Percentiles rank a stretch among this genome's conserved stretches.
Evolutionary conservation across 169 alveolate species (phyloP).

Genomic region (Plasmodium chabaudi): DNA sequence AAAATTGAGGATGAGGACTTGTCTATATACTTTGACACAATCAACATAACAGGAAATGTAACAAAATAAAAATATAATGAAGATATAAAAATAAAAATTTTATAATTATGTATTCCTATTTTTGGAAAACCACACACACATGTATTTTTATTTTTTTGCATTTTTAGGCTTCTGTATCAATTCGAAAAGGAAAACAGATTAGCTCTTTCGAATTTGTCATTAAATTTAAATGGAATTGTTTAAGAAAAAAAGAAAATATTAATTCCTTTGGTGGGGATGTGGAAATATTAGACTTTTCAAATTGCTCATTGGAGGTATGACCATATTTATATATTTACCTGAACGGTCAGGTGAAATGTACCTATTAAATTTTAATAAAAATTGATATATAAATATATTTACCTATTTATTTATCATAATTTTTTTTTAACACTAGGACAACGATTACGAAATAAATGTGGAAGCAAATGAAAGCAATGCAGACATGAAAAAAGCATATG

Average conservation of each 20-base stretch:
- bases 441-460: constrained; percentile 51
- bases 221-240: constrained; percentile 30
- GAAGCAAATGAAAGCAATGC: constrained; percentile 22
- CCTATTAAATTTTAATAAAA: not conserved
- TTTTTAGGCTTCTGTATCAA: constrained; percentile 30
- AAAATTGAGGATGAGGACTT: constrained; percentile 31
- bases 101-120: not conserved
- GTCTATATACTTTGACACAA: constrained; percentile 24
- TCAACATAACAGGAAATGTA: constrained; percentile 52
- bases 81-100: not conserved
- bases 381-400: constrained; percentile 14
- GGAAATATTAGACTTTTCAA: constrained; percentile 55
- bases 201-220: constrained; percentile 46
- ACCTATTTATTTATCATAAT: not conserved
- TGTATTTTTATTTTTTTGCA: not conserved
- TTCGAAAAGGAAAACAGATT: constrained; percentile 60
- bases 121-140: not conserved
- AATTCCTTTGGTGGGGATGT: constrained; percentile 28
- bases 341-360: no score
- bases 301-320: constrained; percentile 56
- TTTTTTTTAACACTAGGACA: constrained; percentile 19
- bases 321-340: no score
- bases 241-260: constrained; percentile 9
- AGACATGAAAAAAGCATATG: constrained; percentile 15
- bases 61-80: not conserved